A percentile compares a stretch with the other conserved stretches of the same genome.
Conservation (phyloP, 208 protist species). For the Crithidia expoeki region DNA sequence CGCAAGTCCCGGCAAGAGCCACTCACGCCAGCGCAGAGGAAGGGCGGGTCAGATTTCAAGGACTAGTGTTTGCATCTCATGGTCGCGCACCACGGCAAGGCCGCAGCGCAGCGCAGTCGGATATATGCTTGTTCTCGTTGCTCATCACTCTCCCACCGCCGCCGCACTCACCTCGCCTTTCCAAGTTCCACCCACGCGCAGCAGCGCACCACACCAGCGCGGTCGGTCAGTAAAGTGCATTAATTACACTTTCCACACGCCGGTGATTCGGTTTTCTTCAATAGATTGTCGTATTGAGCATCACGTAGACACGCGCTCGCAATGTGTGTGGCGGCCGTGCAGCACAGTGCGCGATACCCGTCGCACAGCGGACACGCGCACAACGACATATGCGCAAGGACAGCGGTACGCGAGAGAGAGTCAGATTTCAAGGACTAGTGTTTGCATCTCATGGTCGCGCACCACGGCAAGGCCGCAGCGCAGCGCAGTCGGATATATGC, state of each 20-base stretch:
- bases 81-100: constrained; percentile 12
- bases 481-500: constrained; percentile 44
- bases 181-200: not conserved
- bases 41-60: constrained; percentile 54
- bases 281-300: constrained; percentile 10
- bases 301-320: constrained; percentile 4
- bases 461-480: constrained; percentile 10
- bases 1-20: constrained; percentile 1
- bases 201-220: not conserved
- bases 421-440: constrained; percentile 66
- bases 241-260: constrained; percentile 21
- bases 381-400: too few relatives aligned
- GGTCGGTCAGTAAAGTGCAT: constrained; percentile 18
- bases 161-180: not conserved
- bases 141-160: constrained; percentile 34
- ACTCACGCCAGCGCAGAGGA: not conserved
- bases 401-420: too few relatives aligned
- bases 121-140: constrained; percentile 72
- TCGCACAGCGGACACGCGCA: too few relatives aligned
- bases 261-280: constrained; percentile 28
- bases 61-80: constrained; percentile 51
- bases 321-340: not conserved
- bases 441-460: constrained; percentile 35
- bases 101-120: constrained; percentile 26
- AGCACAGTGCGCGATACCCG: not conserved